A percentile compares a stretch with the other conserved stretches of the same genome.
Evolutionary conservation across 2,329 filamentous ascomycete genomes (phyloP).

Genomic region (Huntiella bhutanensis): DNA sequence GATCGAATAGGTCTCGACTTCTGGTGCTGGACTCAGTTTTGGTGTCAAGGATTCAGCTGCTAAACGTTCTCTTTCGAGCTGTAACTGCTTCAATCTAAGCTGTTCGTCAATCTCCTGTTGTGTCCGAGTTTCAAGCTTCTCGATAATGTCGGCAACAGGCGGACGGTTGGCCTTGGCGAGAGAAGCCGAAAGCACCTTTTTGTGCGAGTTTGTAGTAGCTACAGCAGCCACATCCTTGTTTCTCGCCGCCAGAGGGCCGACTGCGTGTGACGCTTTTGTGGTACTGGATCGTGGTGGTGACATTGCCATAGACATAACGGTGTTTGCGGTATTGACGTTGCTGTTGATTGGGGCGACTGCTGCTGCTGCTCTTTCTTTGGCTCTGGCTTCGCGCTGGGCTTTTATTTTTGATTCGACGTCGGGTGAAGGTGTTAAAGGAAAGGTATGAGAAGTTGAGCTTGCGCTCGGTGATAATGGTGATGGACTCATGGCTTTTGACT

Average conservation of each 20-base stretch:
- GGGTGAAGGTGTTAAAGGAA: slow-evolving; percentile 10
- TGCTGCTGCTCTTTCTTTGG: background rate
- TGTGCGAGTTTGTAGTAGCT: background rate
- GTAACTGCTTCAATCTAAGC: slow-evolving; percentile 3
- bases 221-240: too few species aligned
- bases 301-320: background rate
- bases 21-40: background rate
- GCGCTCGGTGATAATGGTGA: background rate
- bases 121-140: slow-evolving; percentile 7
- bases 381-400: background rate
- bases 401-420: background rate
- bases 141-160: slow-evolving; percentile 6
- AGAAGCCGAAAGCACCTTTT: slow-evolving; percentile 9
- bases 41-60: background rate
- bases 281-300: background rate
- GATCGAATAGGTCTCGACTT: background rate
- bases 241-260: background rate
- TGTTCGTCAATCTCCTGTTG: slow-evolving; percentile 10
- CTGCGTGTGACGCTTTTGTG: background rate
- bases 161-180: slow-evolving; percentile 7
- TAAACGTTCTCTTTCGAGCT: background rate
- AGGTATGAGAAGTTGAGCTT: slow-evolving; percentile 3
- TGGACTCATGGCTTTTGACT: background rate
- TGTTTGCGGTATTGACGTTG: background rate
- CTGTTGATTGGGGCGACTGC: background rate